These are phyloP conservation scores for Botrytis galanthina DNA, from an alignment of 2,329 filamentous ascomycete species.

Conservation along the genomic window DNA sequence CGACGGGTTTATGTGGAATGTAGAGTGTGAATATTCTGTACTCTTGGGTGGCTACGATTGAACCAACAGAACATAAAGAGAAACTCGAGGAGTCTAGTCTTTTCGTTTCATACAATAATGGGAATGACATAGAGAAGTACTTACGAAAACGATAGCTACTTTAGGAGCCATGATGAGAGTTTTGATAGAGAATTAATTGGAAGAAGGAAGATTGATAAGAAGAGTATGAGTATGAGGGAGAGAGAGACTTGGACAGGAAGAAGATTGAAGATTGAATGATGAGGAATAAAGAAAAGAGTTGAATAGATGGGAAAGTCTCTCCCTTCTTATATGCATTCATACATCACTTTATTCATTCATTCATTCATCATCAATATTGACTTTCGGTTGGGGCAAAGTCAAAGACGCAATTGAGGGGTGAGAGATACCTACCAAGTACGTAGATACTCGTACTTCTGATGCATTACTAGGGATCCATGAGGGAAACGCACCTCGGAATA, in stretches of 20 bases:
- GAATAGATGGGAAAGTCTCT: slow-evolving; percentile 30
- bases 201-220: background rate
- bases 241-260: slow-evolving; percentile 11
- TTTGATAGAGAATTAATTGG: background rate
- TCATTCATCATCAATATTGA: background rate
- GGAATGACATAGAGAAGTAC: slow-evolving; percentile 41
- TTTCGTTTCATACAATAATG: background rate
- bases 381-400: background rate
- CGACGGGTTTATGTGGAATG: background rate
- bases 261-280: slow-evolving; percentile 12
- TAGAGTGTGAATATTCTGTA: too few species aligned
- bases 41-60: background rate
- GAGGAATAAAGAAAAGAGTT: slow-evolving; percentile 52
- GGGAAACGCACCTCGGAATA: background rate
- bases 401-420: background rate
- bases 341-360: background rate
- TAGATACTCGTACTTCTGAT: background rate
- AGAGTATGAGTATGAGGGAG: background rate
- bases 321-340: slow-evolving; percentile 11
- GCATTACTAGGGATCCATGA: background rate
- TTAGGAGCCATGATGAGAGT: slow-evolving; percentile 71
- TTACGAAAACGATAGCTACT: slow-evolving; percentile 85
- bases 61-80: background rate
- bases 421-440: background rate
- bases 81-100: too few species aligned